Percentiles rank a stretch among this genome's conserved stretches.
These are phyloP conservation scores for Rhytidiadelphus loreus DNA, from an alignment of 225 moss, liverwort and hornwort genomes.

Conservation along the genomic window DNA sequence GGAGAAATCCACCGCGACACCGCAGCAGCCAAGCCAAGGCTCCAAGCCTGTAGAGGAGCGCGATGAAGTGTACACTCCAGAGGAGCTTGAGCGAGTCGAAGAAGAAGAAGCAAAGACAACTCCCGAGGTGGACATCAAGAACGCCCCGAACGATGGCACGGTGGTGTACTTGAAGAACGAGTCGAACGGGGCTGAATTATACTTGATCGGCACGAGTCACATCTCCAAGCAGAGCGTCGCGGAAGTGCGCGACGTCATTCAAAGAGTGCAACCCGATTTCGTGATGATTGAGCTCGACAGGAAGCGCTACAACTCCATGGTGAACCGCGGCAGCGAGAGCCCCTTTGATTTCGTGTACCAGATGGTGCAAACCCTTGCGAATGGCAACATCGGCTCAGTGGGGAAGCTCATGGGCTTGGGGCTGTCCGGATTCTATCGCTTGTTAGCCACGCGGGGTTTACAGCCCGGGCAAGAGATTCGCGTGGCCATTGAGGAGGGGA, in stretches of 20 bases:
- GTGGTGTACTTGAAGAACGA: constrained; percentile 65
- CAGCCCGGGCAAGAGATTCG: constrained; percentile 61
- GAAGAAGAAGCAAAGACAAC: not conserved
- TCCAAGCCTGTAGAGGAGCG: constrained; percentile 3
- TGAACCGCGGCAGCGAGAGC: constrained; percentile 1
- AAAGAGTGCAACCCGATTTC: constrained; percentile 50
- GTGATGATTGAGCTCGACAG: constrained; percentile 80
- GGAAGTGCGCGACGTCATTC: constrained; percentile 63
- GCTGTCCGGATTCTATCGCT: constrained; percentile 44
- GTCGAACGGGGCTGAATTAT: constrained; percentile 56
- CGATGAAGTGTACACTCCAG: constrained; percentile 20
- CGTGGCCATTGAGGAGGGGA: constrained; percentile 9
- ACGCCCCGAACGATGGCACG: constrained; percentile 33
- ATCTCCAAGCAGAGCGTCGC: constrained; percentile 48
- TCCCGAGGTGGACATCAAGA: not conserved
- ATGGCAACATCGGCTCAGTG: constrained; percentile 36
- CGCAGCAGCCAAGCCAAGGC: not conserved
- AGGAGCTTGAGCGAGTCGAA: constrained; percentile 16
- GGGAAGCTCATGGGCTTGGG: constrained; percentile 57
- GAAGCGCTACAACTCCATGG: constrained; percentile 51
- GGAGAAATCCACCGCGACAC: constrained; percentile 6
- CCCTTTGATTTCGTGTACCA: constrained; percentile 51
- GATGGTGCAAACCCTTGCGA: constrained; percentile 40
- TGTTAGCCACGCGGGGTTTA: constrained; percentile 37
- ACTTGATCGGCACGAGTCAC: constrained; percentile 63